Evolutionary conservation across 495 filamentous ascomycete genomes (phyloP).

Genomic region (Penicillium goetzii): DNA sequence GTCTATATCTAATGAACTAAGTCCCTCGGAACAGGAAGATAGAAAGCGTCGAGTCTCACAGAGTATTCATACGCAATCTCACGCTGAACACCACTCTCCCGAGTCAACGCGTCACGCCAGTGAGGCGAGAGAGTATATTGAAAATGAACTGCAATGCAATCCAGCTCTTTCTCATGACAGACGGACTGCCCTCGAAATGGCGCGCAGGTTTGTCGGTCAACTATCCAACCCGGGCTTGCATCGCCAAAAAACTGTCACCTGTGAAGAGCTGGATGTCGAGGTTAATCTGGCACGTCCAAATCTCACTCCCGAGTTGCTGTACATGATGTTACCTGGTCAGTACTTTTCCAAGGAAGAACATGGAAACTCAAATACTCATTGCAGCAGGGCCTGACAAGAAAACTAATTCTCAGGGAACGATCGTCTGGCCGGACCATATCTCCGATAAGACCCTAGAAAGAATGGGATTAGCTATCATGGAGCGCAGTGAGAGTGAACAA

Average conservation of each 20-base stretch:
- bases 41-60: constrained; percentile 25
- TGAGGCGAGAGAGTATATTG: constrained; percentile 35
- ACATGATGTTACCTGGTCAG: constrained; percentile 37
- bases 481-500: constrained; percentile 29
- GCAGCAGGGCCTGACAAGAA: constrained; percentile 27
- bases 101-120: constrained; percentile 30
- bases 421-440: constrained; percentile 38
- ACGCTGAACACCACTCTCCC: constrained; percentile 27
- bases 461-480: constrained; percentile 36
- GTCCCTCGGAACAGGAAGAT: neutral
- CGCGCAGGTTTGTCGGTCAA: constrained; percentile 31
- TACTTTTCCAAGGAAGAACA: neutral
- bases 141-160: constrained; percentile 36
- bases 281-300: constrained; percentile 20
- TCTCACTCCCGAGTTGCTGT: constrained; percentile 35
- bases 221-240: constrained; percentile 26
- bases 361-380: neutral
- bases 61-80: constrained; percentile 10
- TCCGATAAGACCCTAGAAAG: constrained; percentile 29
- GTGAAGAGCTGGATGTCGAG: constrained; percentile 21
- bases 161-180: constrained; percentile 33
- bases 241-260: constrained; percentile 18
- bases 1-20: neutral
- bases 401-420: constrained; percentile 31
- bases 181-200: constrained; percentile 30